phyloP scores from a whole-genome alignment of 179 eudicot species.

The Beta macrorhiza region DNA sequence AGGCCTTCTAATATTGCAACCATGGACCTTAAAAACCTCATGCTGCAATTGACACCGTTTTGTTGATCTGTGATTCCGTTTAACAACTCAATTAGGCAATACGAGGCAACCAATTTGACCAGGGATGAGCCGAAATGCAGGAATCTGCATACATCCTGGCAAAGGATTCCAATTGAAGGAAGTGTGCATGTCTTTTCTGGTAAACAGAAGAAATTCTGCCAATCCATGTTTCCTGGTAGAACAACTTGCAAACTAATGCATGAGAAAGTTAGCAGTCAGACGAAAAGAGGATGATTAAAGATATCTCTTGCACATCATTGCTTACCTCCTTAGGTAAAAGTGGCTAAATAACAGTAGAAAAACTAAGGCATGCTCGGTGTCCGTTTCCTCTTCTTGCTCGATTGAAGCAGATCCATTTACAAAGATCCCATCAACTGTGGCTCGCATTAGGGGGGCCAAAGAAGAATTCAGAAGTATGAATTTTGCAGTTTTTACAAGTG shows the following conservation, averaged over 20 bases:
- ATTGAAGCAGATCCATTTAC: slow-evolving; percentile 53
- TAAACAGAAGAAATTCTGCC: slow-evolving; percentile 46
- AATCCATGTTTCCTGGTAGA: slow-evolving; percentile 58
- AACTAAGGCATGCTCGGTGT: slow-evolving; percentile 49
- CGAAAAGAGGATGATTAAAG: background rate
- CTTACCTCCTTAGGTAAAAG: slow-evolving; percentile 71
- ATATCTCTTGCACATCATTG: background rate
- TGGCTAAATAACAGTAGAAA: slow-evolving; percentile 55
- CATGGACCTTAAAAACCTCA: slow-evolving; percentile 48
- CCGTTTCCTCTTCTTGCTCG: slow-evolving; percentile 60
- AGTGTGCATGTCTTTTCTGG: slow-evolving; percentile 31
- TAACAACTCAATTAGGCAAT: slow-evolving; percentile 69
- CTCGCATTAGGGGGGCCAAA: slow-evolving; percentile 48
- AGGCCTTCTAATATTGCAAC: slow-evolving; percentile 68
- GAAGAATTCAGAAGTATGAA: slow-evolving; percentile 59
- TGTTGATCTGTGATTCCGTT: slow-evolving; percentile 49
- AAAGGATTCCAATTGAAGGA: slow-evolving; percentile 52
- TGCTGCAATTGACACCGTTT: slow-evolving; percentile 34
- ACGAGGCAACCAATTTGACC: slow-evolving; percentile 66
- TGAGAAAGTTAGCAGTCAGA: slow-evolving; percentile 25
- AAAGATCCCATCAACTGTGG: slow-evolving; percentile 47
- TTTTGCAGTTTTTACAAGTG: slow-evolving; percentile 63
- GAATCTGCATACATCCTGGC: slow-evolving; percentile 75
- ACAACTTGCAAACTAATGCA: slow-evolving; percentile 53
- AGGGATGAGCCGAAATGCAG: slow-evolving; percentile 67